Percentiles rank a stretch among this genome's conserved stretches.
Conservation (phyloP, 192 early-diverging fungal genomes). For the Gryganskiella cystojenkinii region DNA sequence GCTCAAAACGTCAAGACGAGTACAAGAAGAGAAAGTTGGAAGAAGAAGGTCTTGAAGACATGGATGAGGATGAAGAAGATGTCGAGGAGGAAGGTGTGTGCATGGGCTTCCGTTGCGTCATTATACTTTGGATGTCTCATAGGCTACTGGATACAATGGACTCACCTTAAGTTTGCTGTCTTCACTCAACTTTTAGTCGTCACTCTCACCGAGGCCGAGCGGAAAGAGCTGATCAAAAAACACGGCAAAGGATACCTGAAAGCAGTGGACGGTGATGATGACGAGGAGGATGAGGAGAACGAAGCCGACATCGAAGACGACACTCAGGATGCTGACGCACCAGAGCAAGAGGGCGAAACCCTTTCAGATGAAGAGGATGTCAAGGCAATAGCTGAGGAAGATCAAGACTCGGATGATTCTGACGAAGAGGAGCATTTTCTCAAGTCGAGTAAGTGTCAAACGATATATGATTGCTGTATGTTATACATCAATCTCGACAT, state of each 20-base stretch:
- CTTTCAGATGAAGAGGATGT: constrained; percentile 51
- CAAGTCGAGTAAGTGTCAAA: constrained; percentile 46
- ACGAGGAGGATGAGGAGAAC: constrained; percentile 31
- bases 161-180: too few relatives aligned
- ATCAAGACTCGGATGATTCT: constrained; percentile 31
- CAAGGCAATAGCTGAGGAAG: constrained; percentile 52
- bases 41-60: constrained; percentile 60
- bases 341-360: constrained; percentile 54
- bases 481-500: too few relatives aligned
- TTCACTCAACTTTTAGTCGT: constrained; percentile 4
- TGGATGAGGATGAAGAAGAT: constrained; percentile 50
- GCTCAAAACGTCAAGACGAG: constrained; percentile 60
- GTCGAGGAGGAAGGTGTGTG: constrained; percentile 35
- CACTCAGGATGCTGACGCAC: constrained; percentile 36
- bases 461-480: too few relatives aligned
- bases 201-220: constrained; percentile 39
- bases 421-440: constrained; percentile 39
- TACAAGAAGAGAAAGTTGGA: constrained; percentile 61
- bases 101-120: neutral
- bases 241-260: constrained; percentile 46
- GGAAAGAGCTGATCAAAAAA: constrained; percentile 50
- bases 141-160: too few relatives aligned
- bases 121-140: neutral
- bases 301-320: constrained; percentile 30
- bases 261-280: constrained; percentile 37